Percentiles rank a stretch among this genome's conserved stretches.
These are phyloP conservation scores for Trichoderma atrobrunneum DNA, from an alignment of 2,329 filamentous ascomycete species.

Conservation along the genomic window DNA sequence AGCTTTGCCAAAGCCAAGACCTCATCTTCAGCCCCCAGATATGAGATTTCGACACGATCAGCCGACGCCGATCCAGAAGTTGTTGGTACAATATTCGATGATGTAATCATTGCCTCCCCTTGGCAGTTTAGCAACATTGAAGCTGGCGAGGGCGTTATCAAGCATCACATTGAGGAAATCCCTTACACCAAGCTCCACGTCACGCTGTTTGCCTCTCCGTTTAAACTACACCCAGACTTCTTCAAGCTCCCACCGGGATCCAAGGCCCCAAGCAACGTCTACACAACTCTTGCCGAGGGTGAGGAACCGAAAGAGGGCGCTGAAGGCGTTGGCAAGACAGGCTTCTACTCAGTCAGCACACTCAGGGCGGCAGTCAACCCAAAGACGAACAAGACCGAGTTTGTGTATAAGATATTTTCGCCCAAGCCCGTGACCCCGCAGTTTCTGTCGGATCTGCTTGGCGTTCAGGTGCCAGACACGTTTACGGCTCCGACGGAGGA, in stretches of 20 bases:
- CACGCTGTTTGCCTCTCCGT: conserved; percentile 79
- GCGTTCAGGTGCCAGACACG: conserved; percentile 44
- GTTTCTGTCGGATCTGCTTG: conserved; percentile 54
- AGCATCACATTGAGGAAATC: conserved; percentile 68
- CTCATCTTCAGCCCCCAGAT: conserved; percentile 42
- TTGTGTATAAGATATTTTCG: conserved; percentile 65
- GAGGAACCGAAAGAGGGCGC: conserved; percentile 51
- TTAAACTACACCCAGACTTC: conserved; percentile 65
- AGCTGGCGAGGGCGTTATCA: conserved; percentile 62
- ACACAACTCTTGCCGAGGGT: conserved; percentile 72
- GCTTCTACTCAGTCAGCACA: conserved; percentile 84
- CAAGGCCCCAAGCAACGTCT: conserved; percentile 67
- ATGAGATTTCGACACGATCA: conserved; percentile 38
- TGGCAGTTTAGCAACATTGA: conserved; percentile 75
- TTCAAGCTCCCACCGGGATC: conserved; percentile 64
- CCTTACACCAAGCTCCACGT: conserved; percentile 86
- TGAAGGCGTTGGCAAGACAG: conserved; percentile 65
- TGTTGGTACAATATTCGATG: conserved; percentile 63
- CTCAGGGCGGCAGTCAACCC: conserved; percentile 64
- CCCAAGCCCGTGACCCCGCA: conserved; percentile 49
- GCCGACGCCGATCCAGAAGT: conserved; percentile 30
- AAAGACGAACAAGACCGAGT: conserved; percentile 50
- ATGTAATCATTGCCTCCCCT: conserved; percentile 78
- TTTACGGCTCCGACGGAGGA: conserved; percentile 29
- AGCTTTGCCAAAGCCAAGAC: conserved; percentile 43